Percentiles rank a stretch among this genome's conserved stretches.
Evolutionary conservation across 352 stramenopile species (phyloP).

Genomic region (Elongisporangium prolatum): DNA sequence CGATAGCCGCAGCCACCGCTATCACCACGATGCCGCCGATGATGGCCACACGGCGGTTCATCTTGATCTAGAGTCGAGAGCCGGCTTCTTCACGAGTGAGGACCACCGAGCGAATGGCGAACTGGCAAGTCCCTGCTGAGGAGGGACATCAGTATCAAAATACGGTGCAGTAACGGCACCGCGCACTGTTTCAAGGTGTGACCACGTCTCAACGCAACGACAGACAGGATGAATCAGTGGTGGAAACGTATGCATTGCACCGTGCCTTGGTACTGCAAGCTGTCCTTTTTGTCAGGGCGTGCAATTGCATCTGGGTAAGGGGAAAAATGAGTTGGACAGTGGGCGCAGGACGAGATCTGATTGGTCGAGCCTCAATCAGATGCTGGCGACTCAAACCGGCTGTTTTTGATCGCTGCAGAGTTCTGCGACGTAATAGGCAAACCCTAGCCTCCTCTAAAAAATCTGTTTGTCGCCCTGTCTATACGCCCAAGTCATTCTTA

Average conservation of each 20-base stretch:
- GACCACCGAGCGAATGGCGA: not conserved
- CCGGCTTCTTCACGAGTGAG: not conserved
- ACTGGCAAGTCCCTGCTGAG: not conserved
- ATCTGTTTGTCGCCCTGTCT: not conserved
- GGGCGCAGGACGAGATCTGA: not conserved
- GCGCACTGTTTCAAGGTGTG: not conserved
- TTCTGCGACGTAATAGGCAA: not conserved
- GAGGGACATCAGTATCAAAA: not conserved
- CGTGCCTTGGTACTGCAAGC: not conserved
- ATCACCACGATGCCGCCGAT: slow-evolving; percentile 38
- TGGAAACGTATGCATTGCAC: not conserved
- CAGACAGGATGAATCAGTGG: not conserved
- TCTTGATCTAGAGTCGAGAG: not conserved
- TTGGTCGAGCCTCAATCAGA: not conserved
- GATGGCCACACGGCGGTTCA: slow-evolving; percentile 11
- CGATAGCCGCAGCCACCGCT: slow-evolving; percentile 39
- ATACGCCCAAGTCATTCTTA: not conserved
- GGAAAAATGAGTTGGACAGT: not conserved
- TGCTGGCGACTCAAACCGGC: not conserved
- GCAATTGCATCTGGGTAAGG: not conserved
- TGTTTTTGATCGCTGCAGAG: not conserved
- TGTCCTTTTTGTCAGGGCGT: not conserved
- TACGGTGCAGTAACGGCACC: not conserved
- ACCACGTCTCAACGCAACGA: not conserved
- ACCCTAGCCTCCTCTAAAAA: not conserved